These are phyloP conservation scores for Collybia sordida DNA, from an alignment of 768 basidiomycete species.

Conservation along the genomic window DNA sequence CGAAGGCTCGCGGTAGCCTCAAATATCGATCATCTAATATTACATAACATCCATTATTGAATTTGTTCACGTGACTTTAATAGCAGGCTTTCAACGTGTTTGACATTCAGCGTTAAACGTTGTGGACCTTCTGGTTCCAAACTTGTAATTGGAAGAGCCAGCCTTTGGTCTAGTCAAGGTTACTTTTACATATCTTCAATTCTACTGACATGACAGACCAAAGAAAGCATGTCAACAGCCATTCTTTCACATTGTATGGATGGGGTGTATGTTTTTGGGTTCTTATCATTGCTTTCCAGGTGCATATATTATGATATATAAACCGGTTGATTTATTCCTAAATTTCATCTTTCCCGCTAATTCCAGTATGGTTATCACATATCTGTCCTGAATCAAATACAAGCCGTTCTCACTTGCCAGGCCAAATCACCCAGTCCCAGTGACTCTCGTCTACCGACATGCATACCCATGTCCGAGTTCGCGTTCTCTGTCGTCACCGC, in stretches of 20 bases:
- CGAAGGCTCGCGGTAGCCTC: no score
- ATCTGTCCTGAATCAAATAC: slow-evolving; percentile 87
- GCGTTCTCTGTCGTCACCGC: slow-evolving; percentile 84
- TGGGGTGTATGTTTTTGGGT: slow-evolving; percentile 71
- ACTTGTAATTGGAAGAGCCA: no score
- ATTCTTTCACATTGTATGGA: slow-evolving; percentile 57
- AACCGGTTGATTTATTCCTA: neutral
- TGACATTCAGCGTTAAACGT: no score
- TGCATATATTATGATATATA: slow-evolving; percentile 11
- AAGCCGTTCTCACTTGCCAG: slow-evolving; percentile 74
- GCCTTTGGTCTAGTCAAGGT: no score
- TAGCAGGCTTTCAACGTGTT: no score
- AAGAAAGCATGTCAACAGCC: slow-evolving; percentile 7
- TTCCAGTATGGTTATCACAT: slow-evolving; percentile 89
- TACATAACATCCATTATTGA: no score
- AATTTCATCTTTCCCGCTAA: slow-evolving; percentile 1
- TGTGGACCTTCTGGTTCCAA: no score
- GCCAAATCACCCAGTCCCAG: slow-evolving; percentile 17
- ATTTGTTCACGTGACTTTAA: no score
- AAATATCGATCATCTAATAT: no score
- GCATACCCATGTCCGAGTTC: slow-evolving; percentile 77
- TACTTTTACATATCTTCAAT: no score
- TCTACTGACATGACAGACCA: slow-evolving; percentile 12
- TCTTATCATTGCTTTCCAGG: slow-evolving; percentile 60
- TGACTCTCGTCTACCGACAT: slow-evolving; percentile 55